Conservation (phyloP, 164 flowering plant species). For the Vitis labrusca region DNA sequence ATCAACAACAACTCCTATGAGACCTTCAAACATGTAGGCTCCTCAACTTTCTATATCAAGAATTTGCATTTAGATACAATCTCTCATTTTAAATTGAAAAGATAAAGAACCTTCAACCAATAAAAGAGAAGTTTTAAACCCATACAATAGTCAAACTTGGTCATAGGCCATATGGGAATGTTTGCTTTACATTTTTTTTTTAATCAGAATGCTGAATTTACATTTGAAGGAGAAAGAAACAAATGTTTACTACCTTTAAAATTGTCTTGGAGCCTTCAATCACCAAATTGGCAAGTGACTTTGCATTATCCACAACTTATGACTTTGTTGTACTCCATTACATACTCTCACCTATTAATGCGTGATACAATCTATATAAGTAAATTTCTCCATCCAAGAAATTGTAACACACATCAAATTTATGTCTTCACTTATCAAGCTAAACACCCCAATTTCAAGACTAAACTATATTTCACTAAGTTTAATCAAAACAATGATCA, state of each 20-base stretch:
- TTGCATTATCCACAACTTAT: constrained; percentile 49
- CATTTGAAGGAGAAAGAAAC: neutral
- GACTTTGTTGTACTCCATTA: constrained; percentile 84
- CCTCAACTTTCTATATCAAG: constrained; percentile 48
- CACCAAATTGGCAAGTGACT: constrained; percentile 25
- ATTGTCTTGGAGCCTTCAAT: constrained; percentile 74
- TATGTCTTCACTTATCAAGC: no score
- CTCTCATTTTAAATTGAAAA: neutral
- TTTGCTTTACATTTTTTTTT: no score
- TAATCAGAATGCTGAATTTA: no score
- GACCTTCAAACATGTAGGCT: constrained; percentile 75
- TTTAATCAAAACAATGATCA: no score
- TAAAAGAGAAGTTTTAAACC: neutral
- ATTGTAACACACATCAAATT: no score
- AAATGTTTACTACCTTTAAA: constrained; percentile 59
- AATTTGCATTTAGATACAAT: neutral
- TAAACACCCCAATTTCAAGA: no score
- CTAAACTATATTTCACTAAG: no score
- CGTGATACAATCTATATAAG: neutral
- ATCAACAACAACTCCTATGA: constrained; percentile 97
- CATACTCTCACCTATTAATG: constrained; percentile 71
- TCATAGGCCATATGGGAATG: neutral
- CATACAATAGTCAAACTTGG: neutral
- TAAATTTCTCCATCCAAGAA: no score
- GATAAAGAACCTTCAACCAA: neutral